Evolutionary conservation across 257 asterid species (phyloP), one percentile per base, ranked within the genome.

Genomic region (Anisodus tanguticus): DNA sequence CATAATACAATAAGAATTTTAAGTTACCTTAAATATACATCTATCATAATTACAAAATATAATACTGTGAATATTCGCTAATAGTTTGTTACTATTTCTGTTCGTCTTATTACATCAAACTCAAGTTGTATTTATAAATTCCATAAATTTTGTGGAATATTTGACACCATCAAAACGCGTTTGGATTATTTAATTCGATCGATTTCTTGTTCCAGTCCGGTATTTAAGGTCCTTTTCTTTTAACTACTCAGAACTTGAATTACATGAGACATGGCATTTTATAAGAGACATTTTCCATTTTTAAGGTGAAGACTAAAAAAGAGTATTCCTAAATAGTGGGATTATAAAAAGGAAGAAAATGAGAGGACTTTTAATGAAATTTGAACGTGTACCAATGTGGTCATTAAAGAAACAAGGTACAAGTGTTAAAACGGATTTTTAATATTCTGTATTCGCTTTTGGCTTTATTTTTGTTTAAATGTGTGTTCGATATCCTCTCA

Each of bases 81-180:
- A 68, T 35, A 13, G 19, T 37, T 67, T 19, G 1, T 67, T 68
- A 51, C 51, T 37, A 37, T 37, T 13, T 68, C 3, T 35, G 10
- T 67, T 31, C 19, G 10, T 71, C 58, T 19, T 6, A 74, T 49
- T 74, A 74, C 12, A 51, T 76, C 43, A 76, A 76, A 49, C 8
- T 26, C 63, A 51, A 13, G 81, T 22, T 76, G 45, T 22, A 51
- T 11, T 76, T 5, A 51, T 49, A 22, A 19, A 76, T 12, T 76
- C 19, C 47, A 10, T 64, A 11, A 1, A n/a, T n/a, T n/a, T 6
- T 11, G 0, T 47, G 3, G 43, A 72, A n/a, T 22, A 51, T 19
- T 26, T 76, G 45, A 76, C 63, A 12, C 12, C 81, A 76, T 51
- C 47, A 76, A 51, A 76, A 51, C 47, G 47, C 47, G 81, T 76